Percentiles rank a stretch among this genome's conserved stretches.
These are phyloP conservation scores for Blastobotrys arbuscula DNA, from an alignment of 1,139 yeast genomes.

Conservation along the genomic window DNA sequence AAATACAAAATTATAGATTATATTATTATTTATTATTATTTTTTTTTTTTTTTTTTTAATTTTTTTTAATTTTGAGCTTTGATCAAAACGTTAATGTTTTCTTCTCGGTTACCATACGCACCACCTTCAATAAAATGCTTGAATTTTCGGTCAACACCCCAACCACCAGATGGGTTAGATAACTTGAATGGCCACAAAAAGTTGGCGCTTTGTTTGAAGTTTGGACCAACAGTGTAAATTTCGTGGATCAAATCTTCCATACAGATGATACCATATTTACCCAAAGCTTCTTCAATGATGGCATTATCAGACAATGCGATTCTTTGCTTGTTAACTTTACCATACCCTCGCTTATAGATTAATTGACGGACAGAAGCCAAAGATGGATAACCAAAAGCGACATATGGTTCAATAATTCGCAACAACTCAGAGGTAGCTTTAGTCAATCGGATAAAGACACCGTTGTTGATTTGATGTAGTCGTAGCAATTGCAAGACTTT, in stretches of 20 bases:
- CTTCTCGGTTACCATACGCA: slow-evolving; percentile 99
- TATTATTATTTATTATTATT: neutral
- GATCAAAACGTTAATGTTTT: slow-evolving; percentile 95
- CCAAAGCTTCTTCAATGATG: slow-evolving; percentile 88
- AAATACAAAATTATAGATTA: neutral
- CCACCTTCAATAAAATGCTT: slow-evolving; percentile 99
- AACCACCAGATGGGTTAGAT: slow-evolving; percentile 99
- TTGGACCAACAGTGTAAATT: slow-evolving; percentile 98
- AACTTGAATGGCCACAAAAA: slow-evolving; percentile 99
- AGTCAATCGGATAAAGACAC: slow-evolving; percentile 97
- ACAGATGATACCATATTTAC: slow-evolving; percentile 95
- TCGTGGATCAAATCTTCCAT: slow-evolving; percentile 99
- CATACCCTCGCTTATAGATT: slow-evolving; percentile 99
- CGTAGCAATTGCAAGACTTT: slow-evolving; percentile 98
- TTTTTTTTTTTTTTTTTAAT: neutral
- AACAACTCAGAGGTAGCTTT: slow-evolving; percentile 97
- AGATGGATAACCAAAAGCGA: slow-evolving; percentile 99
- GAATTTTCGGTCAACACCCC: slow-evolving; percentile 99
- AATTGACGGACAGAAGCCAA: slow-evolving; percentile 93
- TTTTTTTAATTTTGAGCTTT: slow-evolving; percentile 49
- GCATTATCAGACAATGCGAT: slow-evolving; percentile 84
- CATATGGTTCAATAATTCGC: slow-evolving; percentile 98
- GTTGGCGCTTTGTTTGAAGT: slow-evolving; percentile 99
- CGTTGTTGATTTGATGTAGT: slow-evolving; percentile 97
- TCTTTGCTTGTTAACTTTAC: slow-evolving; percentile 99